Evolutionary conservation across 768 basidiomycete species (phyloP).

Genomic region (Imleria badia): DNA sequence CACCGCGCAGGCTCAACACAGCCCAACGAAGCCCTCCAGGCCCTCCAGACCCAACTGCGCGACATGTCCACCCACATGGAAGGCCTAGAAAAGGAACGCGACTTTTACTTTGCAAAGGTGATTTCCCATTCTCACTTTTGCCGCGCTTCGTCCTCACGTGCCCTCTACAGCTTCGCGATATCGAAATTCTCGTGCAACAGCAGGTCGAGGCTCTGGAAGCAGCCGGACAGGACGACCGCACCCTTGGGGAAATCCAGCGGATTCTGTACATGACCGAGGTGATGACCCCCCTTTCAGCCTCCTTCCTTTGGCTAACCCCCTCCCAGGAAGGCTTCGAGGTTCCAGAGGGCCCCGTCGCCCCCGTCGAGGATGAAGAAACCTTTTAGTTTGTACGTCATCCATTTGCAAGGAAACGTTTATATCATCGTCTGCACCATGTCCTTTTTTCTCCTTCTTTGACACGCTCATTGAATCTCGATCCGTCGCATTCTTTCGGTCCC

Average conservation of each 20-base stretch:
- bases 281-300: constrained; percentile 20
- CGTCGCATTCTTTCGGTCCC: constrained; percentile 8
- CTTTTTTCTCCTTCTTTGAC: constrained; percentile 11
- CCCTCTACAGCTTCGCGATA: constrained; percentile 78
- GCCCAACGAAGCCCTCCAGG: constrained; percentile 64
- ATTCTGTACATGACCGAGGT: constrained; percentile 97
- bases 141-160: constrained; percentile 3
- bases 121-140: no score
- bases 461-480: constrained; percentile 17
- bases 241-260: constrained; percentile 79
- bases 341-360: constrained; percentile 52
- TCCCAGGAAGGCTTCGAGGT: constrained; percentile 91
- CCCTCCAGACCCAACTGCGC: constrained; percentile 72
- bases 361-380: constrained; percentile 80
- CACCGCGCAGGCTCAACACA: constrained; percentile 65
- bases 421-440: no score
- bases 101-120: constrained; percentile 89
- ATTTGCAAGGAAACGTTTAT: constrained; percentile 7
- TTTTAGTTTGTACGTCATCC: constrained; percentile 42
- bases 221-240: constrained; percentile 55
- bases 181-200: constrained; percentile 90
- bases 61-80: constrained; percentile 84
- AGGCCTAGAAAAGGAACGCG: constrained; percentile 93
- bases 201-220: constrained; percentile 64
- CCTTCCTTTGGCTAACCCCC: constrained; percentile 8